Percentiles rank a stretch among this genome's conserved stretches.
Conservation (phyloP, 1,284 basidiomycete genomes). For the Abortiporus biennis region DNA sequence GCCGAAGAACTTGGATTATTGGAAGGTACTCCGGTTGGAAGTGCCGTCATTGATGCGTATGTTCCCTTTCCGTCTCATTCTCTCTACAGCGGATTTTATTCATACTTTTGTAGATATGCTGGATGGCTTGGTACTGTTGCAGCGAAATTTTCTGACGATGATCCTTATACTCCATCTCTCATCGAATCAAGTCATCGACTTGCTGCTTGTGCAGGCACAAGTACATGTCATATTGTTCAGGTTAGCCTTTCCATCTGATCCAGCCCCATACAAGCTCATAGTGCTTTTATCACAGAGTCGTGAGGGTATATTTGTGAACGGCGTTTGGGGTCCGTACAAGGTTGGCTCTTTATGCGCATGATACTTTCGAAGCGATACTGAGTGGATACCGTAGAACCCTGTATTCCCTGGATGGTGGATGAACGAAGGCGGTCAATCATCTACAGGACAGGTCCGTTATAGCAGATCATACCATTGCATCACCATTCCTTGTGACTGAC, state of each 20-base stretch:
- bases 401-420: conserved; percentile 97
- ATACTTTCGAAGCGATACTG: too few relatives aligned
- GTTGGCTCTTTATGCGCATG: conserved; percentile 28
- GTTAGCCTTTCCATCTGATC: conserved; percentile 24
- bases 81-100: not conserved
- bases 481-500: not conserved
- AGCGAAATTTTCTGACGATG: conserved; percentile 62
- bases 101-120: conserved; percentile 62
- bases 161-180: conserved; percentile 47
- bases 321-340: conserved; percentile 97
- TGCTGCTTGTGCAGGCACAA: conserved; percentile 93
- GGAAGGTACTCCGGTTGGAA: conserved; percentile 91
- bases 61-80: conserved; percentile 18
- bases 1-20: conserved; percentile 83
- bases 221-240: conserved; percentile 92
- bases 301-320: conserved; percentile 82
- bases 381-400: conserved; percentile 45
- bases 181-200: conserved; percentile 79
- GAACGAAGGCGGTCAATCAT: conserved; percentile 98
- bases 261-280: not conserved
- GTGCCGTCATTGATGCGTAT: conserved; percentile 92
- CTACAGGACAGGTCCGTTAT: conserved; percentile 80
- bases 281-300: conserved; percentile 51
- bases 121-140: conserved; percentile 99
- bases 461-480: not conserved